Evolutionary conservation across 257 asterid genomes (phyloP).

Genomic region (Fraxinus americana): DNA sequence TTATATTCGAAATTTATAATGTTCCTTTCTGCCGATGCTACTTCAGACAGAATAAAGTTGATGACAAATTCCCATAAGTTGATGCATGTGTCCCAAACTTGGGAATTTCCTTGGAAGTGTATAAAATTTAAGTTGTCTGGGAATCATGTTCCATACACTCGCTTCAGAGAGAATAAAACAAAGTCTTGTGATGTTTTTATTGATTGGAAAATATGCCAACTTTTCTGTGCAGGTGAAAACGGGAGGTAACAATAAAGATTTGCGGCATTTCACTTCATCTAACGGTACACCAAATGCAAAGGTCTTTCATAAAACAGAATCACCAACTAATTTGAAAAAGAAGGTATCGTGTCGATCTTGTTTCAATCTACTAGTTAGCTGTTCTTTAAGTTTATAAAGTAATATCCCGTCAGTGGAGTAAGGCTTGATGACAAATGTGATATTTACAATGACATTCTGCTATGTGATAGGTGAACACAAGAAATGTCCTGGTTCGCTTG

Average conservation of each 20-base stretch:
- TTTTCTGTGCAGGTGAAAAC: constrained; percentile 49
- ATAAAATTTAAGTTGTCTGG: not conserved
- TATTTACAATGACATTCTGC: not conserved
- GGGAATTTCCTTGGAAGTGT: not conserved
- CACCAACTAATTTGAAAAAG: constrained; percentile 36
- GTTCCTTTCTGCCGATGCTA: constrained; percentile 14
- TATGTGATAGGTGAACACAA: not conserved
- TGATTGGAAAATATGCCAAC: constrained; percentile 11
- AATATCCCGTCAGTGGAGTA: not conserved
- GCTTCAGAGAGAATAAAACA: not conserved
- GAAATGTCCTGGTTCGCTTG: not conserved
- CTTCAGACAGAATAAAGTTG: constrained; percentile 26
- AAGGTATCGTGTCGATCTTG: constrained; percentile 40
- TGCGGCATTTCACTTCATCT: constrained; percentile 23
- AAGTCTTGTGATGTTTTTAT: not conserved
- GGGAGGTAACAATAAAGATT: constrained; percentile 34
- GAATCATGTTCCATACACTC: constrained; percentile 1
- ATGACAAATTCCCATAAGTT: not conserved
- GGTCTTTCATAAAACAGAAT: constrained; percentile 31
- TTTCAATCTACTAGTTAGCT: constrained; percentile 3
- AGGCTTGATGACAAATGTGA: not conserved
- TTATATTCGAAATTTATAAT: constrained; percentile 14
- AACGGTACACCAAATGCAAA: constrained; percentile 37
- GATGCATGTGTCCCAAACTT: not conserved
- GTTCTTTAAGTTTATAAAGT: not conserved